phyloP scores from a whole-genome alignment of 225 moss, liverwort and hornwort genomes.

The Pseudoscleropodium purum region DNA sequence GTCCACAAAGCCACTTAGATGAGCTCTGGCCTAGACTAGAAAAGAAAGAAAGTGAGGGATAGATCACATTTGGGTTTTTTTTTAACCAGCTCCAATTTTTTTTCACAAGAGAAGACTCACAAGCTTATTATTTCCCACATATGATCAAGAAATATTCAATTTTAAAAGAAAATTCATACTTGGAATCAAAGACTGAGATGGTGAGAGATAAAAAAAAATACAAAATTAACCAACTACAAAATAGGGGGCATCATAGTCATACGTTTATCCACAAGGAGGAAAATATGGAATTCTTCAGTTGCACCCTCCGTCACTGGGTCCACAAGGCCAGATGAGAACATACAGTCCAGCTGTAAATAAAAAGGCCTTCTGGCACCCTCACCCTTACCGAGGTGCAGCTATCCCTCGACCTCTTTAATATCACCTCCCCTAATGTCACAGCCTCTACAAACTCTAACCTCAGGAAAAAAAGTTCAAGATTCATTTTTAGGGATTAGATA shows the following conservation, averaged over 20 bases:
- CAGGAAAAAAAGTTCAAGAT: background rate
- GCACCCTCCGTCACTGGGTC: background rate
- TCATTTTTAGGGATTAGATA: background rate
- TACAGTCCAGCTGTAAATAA: background rate
- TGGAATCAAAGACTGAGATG: too few species aligned
- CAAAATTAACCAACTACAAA: background rate
- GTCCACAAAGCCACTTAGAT: too few species aligned
- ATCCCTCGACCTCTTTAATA: background rate
- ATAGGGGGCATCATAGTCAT: background rate
- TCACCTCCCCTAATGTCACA: background rate
- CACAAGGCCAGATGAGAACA: background rate
- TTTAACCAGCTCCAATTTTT: background rate
- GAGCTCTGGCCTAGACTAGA: too few species aligned
- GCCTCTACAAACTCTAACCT: background rate
- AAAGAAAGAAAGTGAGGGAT: too few species aligned
- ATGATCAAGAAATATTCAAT: background rate
- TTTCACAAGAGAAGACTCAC: accelerated
- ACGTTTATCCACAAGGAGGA: background rate
- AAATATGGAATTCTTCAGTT: background rate
- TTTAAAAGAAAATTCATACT: background rate
- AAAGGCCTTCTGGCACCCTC: background rate
- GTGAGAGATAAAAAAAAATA: too few species aligned
- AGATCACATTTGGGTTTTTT: accelerated
- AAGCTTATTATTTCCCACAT: background rate
- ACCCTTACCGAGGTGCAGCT: background rate